phyloP scores from a whole-genome alignment of 176 grass and related monocot species.

The Juncus effusus region DNA sequence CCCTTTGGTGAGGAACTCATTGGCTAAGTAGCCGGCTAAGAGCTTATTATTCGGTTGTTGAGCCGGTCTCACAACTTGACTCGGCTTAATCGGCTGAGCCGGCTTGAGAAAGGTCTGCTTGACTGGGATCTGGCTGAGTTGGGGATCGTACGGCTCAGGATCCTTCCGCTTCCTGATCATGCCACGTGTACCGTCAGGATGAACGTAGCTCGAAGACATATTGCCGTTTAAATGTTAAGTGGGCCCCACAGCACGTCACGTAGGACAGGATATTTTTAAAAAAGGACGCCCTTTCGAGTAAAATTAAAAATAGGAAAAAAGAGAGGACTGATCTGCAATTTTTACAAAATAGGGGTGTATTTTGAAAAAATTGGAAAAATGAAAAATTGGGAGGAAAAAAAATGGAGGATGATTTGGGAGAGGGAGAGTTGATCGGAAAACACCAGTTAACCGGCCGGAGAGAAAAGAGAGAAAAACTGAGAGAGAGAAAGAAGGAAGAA shows the following conservation, averaged over 20 bases:
- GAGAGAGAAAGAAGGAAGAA: background rate
- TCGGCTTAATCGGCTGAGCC: constrained; percentile 28
- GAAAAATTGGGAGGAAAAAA: background rate
- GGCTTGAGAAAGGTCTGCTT: constrained; percentile 32
- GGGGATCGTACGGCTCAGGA: constrained; percentile 35
- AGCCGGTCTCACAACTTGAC: background rate
- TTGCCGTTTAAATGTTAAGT: constrained; percentile 20
- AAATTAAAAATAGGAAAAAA: background rate
- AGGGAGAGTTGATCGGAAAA: background rate
- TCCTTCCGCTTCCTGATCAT: constrained; percentile 64
- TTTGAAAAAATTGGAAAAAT: constrained; percentile 18
- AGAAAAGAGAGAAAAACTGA: background rate
- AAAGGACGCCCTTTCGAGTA: background rate
- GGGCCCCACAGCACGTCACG: constrained; percentile 36
- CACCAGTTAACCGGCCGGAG: background rate
- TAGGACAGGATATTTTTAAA: background rate
- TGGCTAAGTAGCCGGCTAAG: constrained; percentile 66
- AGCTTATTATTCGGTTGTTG: constrained; percentile 39
- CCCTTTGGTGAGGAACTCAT: constrained; percentile 68
- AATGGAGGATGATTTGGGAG: background rate
- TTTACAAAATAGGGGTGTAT: constrained; percentile 26
- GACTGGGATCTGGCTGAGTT: background rate
- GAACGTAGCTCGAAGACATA: constrained; percentile 56
- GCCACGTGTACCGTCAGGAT: constrained; percentile 46
- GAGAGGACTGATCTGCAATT: background rate